These are phyloP conservation scores for Metschnikowia orientalis DNA, from an alignment of 805 yeast genomes.

Conservation along the genomic window DNA sequence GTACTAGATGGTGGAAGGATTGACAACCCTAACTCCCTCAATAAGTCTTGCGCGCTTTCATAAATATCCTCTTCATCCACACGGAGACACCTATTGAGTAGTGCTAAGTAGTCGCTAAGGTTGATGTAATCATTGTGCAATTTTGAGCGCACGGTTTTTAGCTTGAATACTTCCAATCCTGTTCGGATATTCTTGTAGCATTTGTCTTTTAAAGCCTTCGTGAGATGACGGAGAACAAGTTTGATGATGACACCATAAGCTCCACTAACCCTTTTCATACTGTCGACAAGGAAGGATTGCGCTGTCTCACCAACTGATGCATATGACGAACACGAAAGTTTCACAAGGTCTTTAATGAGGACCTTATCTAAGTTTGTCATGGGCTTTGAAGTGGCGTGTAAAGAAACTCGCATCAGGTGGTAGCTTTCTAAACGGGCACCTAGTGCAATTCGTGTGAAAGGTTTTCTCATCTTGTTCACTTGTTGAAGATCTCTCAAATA, in stretches of 20 bases:
- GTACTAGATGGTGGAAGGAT: slow-evolving; percentile 33
- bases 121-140: slow-evolving; percentile 55
- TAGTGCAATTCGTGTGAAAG: slow-evolving; percentile 73
- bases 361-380: slow-evolving; percentile 61
- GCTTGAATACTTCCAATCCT: slow-evolving; percentile 53
- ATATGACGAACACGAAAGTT: slow-evolving; percentile 64
- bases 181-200: slow-evolving; percentile 59
- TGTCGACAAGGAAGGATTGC: slow-evolving; percentile 58
- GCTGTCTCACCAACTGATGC: slow-evolving; percentile 67
- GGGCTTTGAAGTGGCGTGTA: slow-evolving; percentile 68
- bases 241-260: slow-evolving; percentile 55
- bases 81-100: slow-evolving; percentile 51
- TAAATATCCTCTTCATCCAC: slow-evolving; percentile 56
- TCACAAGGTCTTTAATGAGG: slow-evolving; percentile 62
- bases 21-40: slow-evolving; percentile 30
- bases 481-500: slow-evolving; percentile 57
- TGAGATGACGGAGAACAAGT: slow-evolving; percentile 45
- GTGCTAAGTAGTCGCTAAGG: slow-evolving; percentile 42
- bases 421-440: slow-evolving; percentile 69
- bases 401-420: slow-evolving; percentile 68
- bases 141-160: slow-evolving; percentile 55
- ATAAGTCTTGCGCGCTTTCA: slow-evolving; percentile 49
- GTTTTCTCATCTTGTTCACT: slow-evolving; percentile 59
- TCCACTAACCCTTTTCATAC: slow-evolving; percentile 66
- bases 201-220: slow-evolving; percentile 43